A percentile compares a stretch with the other conserved stretches of the same genome.
These are phyloP conservation scores for Jimgerdemannia lactiflua DNA, from an alignment of 192 early-diverging fungal species.

Conservation along the genomic window DNA sequence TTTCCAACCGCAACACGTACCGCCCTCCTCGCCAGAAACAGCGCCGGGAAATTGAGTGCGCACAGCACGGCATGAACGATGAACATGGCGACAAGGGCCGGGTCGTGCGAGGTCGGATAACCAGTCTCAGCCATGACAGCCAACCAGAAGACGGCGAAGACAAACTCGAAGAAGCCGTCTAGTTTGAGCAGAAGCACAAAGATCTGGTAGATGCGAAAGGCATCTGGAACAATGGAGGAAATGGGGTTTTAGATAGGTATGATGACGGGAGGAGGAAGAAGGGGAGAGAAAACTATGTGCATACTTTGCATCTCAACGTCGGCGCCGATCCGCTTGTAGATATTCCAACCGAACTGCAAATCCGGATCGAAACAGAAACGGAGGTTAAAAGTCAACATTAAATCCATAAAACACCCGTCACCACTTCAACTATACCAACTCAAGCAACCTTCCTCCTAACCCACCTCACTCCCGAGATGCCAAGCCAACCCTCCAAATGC, in stretches of 20 bases:
- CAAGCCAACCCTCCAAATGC: background rate
- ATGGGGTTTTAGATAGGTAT: background rate
- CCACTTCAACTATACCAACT: background rate
- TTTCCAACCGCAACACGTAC: constrained; percentile 4
- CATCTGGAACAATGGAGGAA: constrained; percentile 25
- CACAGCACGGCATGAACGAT: constrained; percentile 24
- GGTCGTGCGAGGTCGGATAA: background rate
- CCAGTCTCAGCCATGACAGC: constrained; percentile 15
- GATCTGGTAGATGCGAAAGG: constrained; percentile 69
- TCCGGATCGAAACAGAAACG: background rate
- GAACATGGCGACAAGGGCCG: constrained; percentile 1
- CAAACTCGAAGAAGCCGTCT: constrained; percentile 78
- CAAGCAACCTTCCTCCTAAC: background rate
- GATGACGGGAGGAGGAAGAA: background rate
- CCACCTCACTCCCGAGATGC: background rate
- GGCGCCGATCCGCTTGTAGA: constrained; percentile 64
- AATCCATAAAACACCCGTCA: background rate
- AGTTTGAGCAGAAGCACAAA: constrained; percentile 79
- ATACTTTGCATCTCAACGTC: constrained; percentile 59
- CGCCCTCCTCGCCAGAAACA: constrained; percentile 31
- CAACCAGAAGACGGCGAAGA: constrained; percentile 59
- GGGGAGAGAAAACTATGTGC: constrained; percentile 1
- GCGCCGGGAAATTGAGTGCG: constrained; percentile 23
- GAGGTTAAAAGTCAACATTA: background rate
- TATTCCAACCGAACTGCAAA: constrained; percentile 44